Evolutionary conservation across 129 eudicot species (phyloP).

Genomic region (Solidago caesia): DNA sequence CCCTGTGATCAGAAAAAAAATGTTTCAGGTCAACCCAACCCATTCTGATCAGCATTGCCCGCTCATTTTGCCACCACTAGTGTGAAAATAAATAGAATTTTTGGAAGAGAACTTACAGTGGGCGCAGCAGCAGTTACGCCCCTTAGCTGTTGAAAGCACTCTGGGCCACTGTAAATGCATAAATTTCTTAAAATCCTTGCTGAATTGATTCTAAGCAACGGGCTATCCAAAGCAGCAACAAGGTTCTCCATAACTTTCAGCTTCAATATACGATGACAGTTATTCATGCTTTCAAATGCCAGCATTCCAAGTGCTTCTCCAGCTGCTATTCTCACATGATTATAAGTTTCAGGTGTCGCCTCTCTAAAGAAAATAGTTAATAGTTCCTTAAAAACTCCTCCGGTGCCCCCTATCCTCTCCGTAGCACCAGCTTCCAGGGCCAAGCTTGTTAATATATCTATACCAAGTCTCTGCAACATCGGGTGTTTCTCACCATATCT

Average conservation of each 20-base stretch:
- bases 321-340: conserved; percentile 64
- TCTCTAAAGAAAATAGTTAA: conserved; percentile 63
- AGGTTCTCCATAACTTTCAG: conserved; percentile 43
- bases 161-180: conserved; percentile 63
- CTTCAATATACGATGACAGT: conserved; percentile 53
- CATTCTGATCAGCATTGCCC: background rate
- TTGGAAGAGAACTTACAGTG: conserved; percentile 46
- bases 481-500: conserved; percentile 69
- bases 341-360: conserved; percentile 27
- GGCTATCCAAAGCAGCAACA: conserved; percentile 56
- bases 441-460: conserved; percentile 67
- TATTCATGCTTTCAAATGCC: conserved; percentile 59
- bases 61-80: background rate
- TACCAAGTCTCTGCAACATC: conserved; percentile 61
- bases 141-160: conserved; percentile 50
- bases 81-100: background rate
- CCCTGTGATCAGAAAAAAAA: background rate
- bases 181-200: conserved; percentile 67
- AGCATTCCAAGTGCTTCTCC: conserved; percentile 94
- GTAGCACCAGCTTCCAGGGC: conserved; percentile 84
- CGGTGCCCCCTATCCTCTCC: conserved; percentile 84
- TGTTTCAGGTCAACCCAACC: background rate
- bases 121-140: conserved; percentile 58
- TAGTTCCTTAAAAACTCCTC: conserved; percentile 72
- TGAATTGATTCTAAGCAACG: conserved; percentile 55